Conservation (phyloP, 2,329 filamentous ascomycete species). For the Tolypocladium ophioglossoides region DNA sequence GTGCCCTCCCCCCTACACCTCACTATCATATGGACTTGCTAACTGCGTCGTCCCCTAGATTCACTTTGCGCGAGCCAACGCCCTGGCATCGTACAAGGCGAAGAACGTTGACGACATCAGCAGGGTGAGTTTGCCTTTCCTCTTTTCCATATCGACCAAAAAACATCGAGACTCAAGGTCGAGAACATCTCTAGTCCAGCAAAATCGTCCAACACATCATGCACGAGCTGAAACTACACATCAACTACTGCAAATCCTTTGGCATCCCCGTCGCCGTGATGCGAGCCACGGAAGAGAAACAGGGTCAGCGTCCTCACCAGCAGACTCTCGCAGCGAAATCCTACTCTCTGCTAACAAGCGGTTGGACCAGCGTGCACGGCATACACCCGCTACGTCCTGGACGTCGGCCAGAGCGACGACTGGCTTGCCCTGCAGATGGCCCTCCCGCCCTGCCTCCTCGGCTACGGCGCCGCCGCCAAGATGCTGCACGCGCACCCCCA, state of each 20-base stretch:
- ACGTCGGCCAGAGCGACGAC: conserved; percentile 79
- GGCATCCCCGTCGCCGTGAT: conserved; percentile 67
- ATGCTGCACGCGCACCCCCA: conserved; percentile 53
- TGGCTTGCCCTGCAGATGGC: conserved; percentile 80
- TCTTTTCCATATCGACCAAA: neutral
- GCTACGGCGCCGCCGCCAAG: conserved; percentile 71
- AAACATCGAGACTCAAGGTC: neutral
- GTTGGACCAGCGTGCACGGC: conserved; percentile 56
- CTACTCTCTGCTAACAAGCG: neutral
- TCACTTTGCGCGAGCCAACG: conserved; percentile 81
- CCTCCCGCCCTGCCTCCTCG: conserved; percentile 79
- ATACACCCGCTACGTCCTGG: conserved; percentile 78
- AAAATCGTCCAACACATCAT: conserved; percentile 66
- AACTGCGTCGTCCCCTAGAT: conserved; percentile 34
- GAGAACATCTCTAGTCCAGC: conserved; percentile 14
- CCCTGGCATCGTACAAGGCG: conserved; percentile 76
- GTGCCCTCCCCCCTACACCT: conserved; percentile 9
- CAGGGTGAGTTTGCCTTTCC: conserved; percentile 37
- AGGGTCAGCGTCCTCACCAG: conserved; percentile 37
- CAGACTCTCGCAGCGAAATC: no score
- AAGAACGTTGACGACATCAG: conserved; percentile 63
- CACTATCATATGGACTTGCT: neutral
- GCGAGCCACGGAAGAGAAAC: conserved; percentile 60
- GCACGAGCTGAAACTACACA: conserved; percentile 70
- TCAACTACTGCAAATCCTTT: conserved; percentile 73